Conservation (phyloP, 2,329 filamentous ascomycete species). For the Pezicula radicicola region DNA sequence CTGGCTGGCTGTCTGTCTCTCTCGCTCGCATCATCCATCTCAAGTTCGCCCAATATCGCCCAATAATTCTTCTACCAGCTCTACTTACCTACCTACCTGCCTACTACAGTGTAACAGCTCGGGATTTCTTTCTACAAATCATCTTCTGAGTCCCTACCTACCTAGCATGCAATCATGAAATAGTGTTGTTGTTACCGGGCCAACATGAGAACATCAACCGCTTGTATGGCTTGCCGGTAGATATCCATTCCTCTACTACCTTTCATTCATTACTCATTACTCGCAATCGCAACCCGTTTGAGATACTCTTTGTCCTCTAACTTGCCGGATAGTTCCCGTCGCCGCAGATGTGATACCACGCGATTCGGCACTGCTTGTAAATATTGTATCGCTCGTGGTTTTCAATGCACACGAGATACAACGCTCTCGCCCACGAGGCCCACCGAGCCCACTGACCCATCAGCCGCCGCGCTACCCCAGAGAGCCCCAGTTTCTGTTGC, state of each 20-base stretch:
- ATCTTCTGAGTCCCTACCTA: too few species aligned
- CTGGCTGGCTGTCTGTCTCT: too few species aligned
- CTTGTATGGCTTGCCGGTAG: conserved; percentile 2
- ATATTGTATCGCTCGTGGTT: conserved; percentile 5
- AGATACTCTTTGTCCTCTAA: not conserved
- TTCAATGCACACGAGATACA: conserved; percentile 7
- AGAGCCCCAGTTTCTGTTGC: not conserved
- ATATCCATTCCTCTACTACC: not conserved
- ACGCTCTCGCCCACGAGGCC: not conserved
- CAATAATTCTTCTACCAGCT: too few species aligned
- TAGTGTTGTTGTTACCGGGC: not conserved
- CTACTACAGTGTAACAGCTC: too few species aligned
- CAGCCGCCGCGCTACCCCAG: not conserved
- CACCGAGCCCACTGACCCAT: not conserved
- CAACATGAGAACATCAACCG: conserved; percentile 1
- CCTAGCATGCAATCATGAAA: too few species aligned
- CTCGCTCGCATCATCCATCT: too few species aligned
- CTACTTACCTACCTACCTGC: too few species aligned
- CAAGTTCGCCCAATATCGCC: too few species aligned
- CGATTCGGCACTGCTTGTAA: conserved; percentile 5
- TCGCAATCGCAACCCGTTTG: not conserved
- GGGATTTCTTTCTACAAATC: too few species aligned
- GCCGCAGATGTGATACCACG: conserved; percentile 6
- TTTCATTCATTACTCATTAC: too few species aligned
- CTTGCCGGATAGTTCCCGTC: conserved; percentile 1